phyloP scores from a whole-genome alignment of 441 rosid genomes.

The Euphorbia schlechtendalii region DNA sequence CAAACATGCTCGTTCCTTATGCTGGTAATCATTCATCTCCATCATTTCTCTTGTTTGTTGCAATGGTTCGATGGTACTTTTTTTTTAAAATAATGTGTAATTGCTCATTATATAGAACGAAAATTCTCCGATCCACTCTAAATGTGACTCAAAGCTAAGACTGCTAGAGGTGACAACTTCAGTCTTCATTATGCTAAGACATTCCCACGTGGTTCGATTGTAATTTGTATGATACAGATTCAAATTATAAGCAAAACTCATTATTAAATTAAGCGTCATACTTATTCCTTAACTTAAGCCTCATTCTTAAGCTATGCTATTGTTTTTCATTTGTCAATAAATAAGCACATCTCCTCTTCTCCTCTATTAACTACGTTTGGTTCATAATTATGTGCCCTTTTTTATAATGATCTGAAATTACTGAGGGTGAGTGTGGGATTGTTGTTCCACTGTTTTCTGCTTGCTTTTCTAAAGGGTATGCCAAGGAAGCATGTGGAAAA shows the following conservation, averaged over 20 bases:
- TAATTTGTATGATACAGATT: neutral
- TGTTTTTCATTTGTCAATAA: neutral
- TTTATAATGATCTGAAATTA: neutral
- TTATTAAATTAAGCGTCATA: neutral
- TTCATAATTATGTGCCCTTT: neutral
- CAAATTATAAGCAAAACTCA: neutral
- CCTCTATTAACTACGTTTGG: neutral
- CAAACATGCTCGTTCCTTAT: constrained; percentile 88
- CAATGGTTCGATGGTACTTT: neutral
- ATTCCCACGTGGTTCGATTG: too few relatives aligned
- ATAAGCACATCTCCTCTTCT: neutral
- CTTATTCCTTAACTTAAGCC: too few relatives aligned
- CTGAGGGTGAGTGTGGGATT: neutral
- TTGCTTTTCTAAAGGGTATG: too few relatives aligned
- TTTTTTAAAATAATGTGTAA: too few relatives aligned
- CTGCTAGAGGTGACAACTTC: too few relatives aligned
- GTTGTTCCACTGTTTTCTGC: too few relatives aligned
- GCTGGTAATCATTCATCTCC: constrained; percentile 51
- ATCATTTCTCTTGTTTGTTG: neutral
- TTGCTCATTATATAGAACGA: too few relatives aligned
- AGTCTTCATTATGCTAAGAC: too few relatives aligned
- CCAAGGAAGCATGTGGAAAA: too few relatives aligned
- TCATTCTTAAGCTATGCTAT: too few relatives aligned
- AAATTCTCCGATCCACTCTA: too few relatives aligned
- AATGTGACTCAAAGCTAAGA: too few relatives aligned